Percentiles rank a stretch among this genome's conserved stretches.
Conservation (phyloP, 805 yeast genomes). For the Nakazawaea ambrosiae region DNA sequence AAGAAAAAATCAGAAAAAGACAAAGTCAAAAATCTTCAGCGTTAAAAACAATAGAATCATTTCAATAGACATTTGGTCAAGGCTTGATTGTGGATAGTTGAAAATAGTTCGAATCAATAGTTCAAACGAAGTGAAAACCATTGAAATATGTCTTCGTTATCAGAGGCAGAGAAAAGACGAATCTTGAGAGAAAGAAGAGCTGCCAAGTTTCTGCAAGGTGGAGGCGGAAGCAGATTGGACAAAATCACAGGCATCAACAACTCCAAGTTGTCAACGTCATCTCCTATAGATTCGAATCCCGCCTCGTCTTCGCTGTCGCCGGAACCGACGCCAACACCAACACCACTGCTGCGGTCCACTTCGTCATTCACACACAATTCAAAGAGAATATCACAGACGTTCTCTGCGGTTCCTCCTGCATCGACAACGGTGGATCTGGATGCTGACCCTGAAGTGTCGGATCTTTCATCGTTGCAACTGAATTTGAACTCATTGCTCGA, state of each 20-base stretch:
- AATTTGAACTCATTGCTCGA: constrained; percentile 10
- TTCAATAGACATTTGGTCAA: too few relatives aligned
- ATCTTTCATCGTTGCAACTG: constrained; percentile 11
- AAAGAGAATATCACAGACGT: constrained; percentile 14
- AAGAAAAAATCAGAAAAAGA: too few relatives aligned
- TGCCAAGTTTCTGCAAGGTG: constrained; percentile 52
- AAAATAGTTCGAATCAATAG: too few relatives aligned
- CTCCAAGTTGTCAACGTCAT: constrained; percentile 27
- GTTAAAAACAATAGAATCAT: too few relatives aligned
- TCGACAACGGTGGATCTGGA: too few relatives aligned
- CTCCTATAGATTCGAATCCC: constrained; percentile 14
- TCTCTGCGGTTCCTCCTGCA: constrained; percentile 12
- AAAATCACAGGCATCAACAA: constrained; percentile 35
- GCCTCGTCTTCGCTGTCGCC: background rate
- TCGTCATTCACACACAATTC: too few relatives aligned
- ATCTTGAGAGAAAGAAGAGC: constrained; percentile 58
- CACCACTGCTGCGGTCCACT: background rate
- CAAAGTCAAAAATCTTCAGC: too few relatives aligned
- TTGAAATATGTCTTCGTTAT: constrained; percentile 33
- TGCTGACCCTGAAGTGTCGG: constrained; percentile 20
- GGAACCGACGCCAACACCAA: constrained; percentile 5
- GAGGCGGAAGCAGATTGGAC: constrained; percentile 46
- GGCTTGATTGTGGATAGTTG: too few relatives aligned
- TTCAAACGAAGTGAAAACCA: too few relatives aligned
- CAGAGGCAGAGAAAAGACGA: constrained; percentile 52